phyloP scores from a whole-genome alignment of 306 rosid genomes.

The Lathyrus aphaca region DNA sequence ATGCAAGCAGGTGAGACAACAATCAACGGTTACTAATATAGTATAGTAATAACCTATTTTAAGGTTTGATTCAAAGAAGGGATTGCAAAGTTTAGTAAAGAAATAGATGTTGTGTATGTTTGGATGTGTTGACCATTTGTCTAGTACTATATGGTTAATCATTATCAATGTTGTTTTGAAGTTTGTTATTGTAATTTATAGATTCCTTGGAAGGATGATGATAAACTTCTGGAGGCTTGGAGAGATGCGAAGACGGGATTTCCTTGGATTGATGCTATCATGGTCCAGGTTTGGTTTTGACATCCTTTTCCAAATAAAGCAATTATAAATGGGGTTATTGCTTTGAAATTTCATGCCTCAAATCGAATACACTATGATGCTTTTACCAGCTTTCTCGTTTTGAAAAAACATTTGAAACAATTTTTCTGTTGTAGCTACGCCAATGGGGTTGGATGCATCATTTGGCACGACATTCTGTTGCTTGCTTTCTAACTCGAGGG shows the following conservation, averaged over 20 bases:
- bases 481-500: constrained; percentile 91
- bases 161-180: constrained; percentile 12
- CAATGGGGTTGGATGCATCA: constrained; percentile 99
- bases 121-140: neutral
- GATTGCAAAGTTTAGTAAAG: constrained; percentile 17
- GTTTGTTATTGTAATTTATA: constrained; percentile 29
- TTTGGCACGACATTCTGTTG: constrained; percentile 92
- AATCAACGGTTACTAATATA: neutral
- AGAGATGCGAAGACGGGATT: constrained; percentile 88
- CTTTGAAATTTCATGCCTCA: constrained; percentile 14
- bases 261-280: constrained; percentile 98
- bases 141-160: neutral
- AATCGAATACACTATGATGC: neutral
- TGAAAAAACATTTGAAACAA: constrained; percentile 24
- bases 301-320: constrained; percentile 33
- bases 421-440: constrained; percentile 65
- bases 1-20: constrained; percentile 81
- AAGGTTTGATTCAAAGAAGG: constrained; percentile 26
- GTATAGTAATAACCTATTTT: constrained; percentile 14
- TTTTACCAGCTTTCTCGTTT: constrained; percentile 27
- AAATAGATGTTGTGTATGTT: neutral
- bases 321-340: constrained; percentile 9
- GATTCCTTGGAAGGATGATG: constrained; percentile 90
- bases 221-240: constrained; percentile 79
- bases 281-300: constrained; percentile 74